Conservation (phyloP, 2,329 filamentous ascomycete genomes). For the Fusarium dimerum region DNA sequence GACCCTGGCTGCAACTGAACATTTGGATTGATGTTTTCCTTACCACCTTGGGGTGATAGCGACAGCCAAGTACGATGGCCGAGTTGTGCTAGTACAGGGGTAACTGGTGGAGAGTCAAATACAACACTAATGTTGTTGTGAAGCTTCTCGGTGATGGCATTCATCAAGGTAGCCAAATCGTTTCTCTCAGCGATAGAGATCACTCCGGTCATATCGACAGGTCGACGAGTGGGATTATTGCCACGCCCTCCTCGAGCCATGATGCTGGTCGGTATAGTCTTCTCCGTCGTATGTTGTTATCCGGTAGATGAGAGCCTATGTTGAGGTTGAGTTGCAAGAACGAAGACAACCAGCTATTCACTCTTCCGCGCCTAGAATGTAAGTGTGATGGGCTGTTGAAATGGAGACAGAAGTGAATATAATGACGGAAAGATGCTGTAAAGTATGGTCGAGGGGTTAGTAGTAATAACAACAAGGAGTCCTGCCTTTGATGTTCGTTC, state of each 20-base stretch:
- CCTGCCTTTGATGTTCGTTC: no score
- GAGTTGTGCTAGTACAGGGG: conserved; percentile 33
- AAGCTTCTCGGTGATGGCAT: conserved; percentile 56
- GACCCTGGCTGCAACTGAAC: conserved; percentile 3
- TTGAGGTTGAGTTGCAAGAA: not conserved
- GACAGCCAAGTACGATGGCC: conserved; percentile 39
- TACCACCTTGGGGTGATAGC: conserved; percentile 33
- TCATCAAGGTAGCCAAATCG: conserved; percentile 54
- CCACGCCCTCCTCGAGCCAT: conserved; percentile 45
- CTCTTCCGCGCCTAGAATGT: no score
- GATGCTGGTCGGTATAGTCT: conserved; percentile 4
- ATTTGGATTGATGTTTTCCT: conserved; percentile 19
- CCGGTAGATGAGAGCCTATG: not conserved
- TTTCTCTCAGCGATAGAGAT: conserved; percentile 50
- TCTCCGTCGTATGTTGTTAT: not conserved
- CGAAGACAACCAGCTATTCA: not conserved
- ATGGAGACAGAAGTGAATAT: no score
- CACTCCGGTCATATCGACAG: conserved; percentile 53
- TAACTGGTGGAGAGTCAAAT: conserved; percentile 50
- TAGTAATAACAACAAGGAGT: no score
- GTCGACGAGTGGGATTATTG: conserved; percentile 40
- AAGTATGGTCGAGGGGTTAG: no score
- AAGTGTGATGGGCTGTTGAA: no score
- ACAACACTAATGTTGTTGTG: conserved; percentile 51
- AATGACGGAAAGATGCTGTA: no score